phyloP scores from a whole-genome alignment of 2,329 filamentous ascomycete species.

The Penicillium expansum region DNA sequence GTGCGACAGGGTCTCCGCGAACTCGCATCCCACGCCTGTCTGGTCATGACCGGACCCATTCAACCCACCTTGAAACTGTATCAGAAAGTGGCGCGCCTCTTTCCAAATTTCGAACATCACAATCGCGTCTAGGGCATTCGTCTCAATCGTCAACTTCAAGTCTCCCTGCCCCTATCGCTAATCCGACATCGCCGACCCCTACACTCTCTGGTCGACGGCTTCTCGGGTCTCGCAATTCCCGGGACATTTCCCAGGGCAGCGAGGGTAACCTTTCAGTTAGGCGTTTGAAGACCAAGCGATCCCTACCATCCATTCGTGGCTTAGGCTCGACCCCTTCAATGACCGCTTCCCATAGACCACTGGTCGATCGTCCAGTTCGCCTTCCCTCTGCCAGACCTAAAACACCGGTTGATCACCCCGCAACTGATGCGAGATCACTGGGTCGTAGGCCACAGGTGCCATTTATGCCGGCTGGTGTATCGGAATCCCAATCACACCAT shows the following conservation, averaged over 20 bases:
- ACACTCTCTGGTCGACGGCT: slow-evolving; percentile 62
- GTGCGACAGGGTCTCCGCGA: slow-evolving; percentile 57
- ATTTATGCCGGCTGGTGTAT: slow-evolving; percentile 75
- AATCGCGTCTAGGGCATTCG: slow-evolving; percentile 66
- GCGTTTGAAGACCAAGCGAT: slow-evolving; percentile 60
- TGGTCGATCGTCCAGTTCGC: slow-evolving; percentile 38
- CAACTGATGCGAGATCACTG: slow-evolving; percentile 37
- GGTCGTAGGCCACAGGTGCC: slow-evolving; percentile 64
- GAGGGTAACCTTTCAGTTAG: slow-evolving; percentile 54
- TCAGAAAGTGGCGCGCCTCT: slow-evolving; percentile 81
- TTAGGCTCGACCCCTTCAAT: slow-evolving; percentile 33
- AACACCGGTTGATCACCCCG: slow-evolving; percentile 65
- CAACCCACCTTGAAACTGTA: slow-evolving; percentile 78
- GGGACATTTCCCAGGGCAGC: slow-evolving; percentile 33
- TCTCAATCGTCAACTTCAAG: slow-evolving; percentile 67
- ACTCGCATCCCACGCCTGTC: slow-evolving; percentile 80
- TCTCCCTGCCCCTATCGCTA: slow-evolving; percentile 60
- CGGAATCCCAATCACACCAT: slow-evolving; percentile 74
- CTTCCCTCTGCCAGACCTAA: slow-evolving; percentile 53
- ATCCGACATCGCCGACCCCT: slow-evolving; percentile 57
- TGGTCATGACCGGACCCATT: slow-evolving; percentile 67
- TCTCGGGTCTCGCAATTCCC: slow-evolving; percentile 45
- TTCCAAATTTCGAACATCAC: slow-evolving; percentile 59
- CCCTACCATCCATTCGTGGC: slow-evolving; percentile 57
- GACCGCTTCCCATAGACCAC: slow-evolving; percentile 37